Evolutionary conservation across 140 eudicot species (phyloP).

Genomic region (Ambrosia hybrid): DNA sequence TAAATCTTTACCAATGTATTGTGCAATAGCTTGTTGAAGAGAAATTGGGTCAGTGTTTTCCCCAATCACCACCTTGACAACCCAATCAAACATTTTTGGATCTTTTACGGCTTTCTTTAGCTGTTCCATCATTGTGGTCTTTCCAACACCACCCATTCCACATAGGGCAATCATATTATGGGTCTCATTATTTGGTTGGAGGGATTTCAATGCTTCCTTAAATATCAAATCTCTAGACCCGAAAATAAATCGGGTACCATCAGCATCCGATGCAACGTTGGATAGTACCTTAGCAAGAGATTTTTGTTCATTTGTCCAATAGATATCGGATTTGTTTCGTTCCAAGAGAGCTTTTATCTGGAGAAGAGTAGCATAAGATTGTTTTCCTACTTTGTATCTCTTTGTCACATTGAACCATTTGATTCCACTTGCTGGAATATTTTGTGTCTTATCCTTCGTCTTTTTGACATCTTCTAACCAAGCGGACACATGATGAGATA

Average conservation of each 20-base stretch:
- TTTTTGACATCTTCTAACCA: neutral
- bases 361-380: neutral
- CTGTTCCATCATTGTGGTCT: slow-evolving; percentile 31
- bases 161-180: slow-evolving; percentile 16
- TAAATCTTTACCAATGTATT: neutral
- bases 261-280: neutral
- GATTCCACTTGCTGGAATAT: neutral
- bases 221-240: neutral
- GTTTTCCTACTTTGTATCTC: slow-evolving; percentile 19
- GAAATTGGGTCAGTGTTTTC: neutral
- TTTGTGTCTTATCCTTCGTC: neutral
- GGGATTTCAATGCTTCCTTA: slow-evolving; percentile 8
- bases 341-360: neutral
- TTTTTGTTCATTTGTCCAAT: neutral
- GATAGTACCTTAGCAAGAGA: slow-evolving; percentile 9
- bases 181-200: neutral
- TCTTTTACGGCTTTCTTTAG: neutral
- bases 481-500: neutral
- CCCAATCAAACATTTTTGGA: slow-evolving; percentile 5
- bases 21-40: slow-evolving; percentile 17
- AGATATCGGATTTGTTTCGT: neutral
- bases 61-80: slow-evolving; percentile 27
- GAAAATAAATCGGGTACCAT: neutral
- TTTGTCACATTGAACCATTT: slow-evolving; percentile 2
- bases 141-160: slow-evolving; percentile 21